Evolutionary conservation across 331 rosid genomes (phyloP).

Genomic region (Spiraea crenata): DNA sequence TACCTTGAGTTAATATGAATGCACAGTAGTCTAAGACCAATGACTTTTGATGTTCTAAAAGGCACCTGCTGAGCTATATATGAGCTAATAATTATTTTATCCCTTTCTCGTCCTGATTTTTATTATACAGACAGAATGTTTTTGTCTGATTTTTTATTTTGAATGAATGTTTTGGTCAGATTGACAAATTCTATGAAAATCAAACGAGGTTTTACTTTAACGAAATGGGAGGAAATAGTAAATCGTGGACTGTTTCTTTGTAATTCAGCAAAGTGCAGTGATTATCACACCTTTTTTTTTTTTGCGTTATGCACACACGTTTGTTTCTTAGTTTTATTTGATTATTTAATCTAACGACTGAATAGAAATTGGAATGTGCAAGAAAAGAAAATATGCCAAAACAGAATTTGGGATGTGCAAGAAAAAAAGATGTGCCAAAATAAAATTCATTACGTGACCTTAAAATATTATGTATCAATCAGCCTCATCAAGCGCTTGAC

Average conservation of each 20-base stretch:
- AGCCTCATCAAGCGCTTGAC: too few relatives aligned
- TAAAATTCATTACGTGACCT: too few relatives aligned
- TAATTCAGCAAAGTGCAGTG: background rate
- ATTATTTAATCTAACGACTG: too few relatives aligned
- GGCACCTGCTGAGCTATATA: too few relatives aligned
- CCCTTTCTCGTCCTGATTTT: slow-evolving; percentile 1
- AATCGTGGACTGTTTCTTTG: background rate
- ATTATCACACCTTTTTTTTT: too few relatives aligned
- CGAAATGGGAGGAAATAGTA: background rate
- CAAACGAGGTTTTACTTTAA: background rate
- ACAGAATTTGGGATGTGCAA: too few relatives aligned
- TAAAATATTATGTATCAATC: too few relatives aligned
- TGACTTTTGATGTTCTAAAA: slow-evolving; percentile 32
- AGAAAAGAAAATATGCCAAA: too few relatives aligned
- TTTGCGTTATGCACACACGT: too few relatives aligned
- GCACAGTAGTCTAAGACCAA: slow-evolving; percentile 32
- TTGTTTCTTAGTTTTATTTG: too few relatives aligned
- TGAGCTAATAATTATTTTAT: slow-evolving; percentile 15
- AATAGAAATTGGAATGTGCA: too few relatives aligned
- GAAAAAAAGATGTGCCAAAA: too few relatives aligned
- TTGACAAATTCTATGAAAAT: background rate
- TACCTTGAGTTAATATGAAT: slow-evolving; percentile 33
- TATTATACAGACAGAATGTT: background rate
- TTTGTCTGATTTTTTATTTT: background rate
- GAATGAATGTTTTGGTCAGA: background rate